Base-by-base conservation (phyloP, 2,329 filamentous ascomycete genomes). In the Fusarium phyllophilum region DNA sequence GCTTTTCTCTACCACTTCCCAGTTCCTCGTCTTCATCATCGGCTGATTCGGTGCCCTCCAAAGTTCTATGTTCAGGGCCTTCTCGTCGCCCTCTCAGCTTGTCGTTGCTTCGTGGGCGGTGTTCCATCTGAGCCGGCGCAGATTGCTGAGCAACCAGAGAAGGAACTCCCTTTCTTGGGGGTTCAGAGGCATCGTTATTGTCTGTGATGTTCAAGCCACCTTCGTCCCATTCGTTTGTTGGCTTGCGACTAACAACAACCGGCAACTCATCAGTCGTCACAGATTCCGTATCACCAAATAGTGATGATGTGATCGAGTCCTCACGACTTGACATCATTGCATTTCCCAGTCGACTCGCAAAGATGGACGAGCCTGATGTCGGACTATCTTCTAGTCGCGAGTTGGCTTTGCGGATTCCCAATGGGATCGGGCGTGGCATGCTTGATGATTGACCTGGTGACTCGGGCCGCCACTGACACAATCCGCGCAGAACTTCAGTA, bases 11-110 rank as follows among this genome's bases (percentile, higher is more conserved):
- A 5, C 75, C 77, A 3, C 78, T 86, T 13, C 94, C 95, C 10
- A 97, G 87, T 78, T 97, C 96, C 68, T 98, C 95, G 74, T 98
- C 96, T 82, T 98, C 96, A 76, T 98, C 96, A 78, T 98, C 96
- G 9, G 95, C 95, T 36, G 94, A 97, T 78, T 98, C 96, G 62
- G 86, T 89, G 41, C 93, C 91, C 76, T 97, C 94, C 42, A 90
- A 84, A 22, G 90, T 89, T 49, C 91, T 89, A 76, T 90, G 94
- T 78, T 97, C 94, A 39, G 94, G 83, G 12, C 91, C 91, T 73
- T 95, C 93, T 38, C 92, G 90, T 81, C 93, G 96, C 7, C 90
- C 89, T 72, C 89, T 90, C 31, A 95, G 89, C 73, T 92, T 91
- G 78, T 97, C 94, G 4, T 90, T 86, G 8, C 93, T 94, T 33